These are phyloP conservation scores for Mytilinidion resinicola DNA, from an alignment of 495 filamentous ascomycete species.

Conservation along the genomic window DNA sequence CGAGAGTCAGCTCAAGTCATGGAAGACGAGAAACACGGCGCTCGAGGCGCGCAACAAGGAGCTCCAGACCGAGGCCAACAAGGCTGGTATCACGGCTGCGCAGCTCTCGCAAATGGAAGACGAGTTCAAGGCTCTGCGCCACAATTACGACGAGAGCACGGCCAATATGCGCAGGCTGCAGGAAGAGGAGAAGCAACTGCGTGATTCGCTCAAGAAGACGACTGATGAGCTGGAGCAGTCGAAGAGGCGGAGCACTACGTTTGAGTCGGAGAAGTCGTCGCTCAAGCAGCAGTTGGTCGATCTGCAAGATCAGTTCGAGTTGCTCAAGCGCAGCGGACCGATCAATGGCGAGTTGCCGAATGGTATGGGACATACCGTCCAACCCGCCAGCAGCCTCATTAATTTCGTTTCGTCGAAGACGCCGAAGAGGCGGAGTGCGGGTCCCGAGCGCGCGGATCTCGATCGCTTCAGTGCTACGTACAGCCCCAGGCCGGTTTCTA, in stretches of 20 bases:
- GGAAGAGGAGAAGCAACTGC: constrained; percentile 77
- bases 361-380: constrained; percentile 52
- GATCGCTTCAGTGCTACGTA: constrained; percentile 86
- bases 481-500: constrained; percentile 91
- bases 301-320: constrained; percentile 85
- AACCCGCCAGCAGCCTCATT: constrained; percentile 65
- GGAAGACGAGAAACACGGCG: constrained; percentile 85
- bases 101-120: constrained; percentile 81
- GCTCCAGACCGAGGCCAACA: constrained; percentile 91
- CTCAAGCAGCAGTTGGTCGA: constrained; percentile 83
- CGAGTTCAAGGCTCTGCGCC: constrained; percentile 88
- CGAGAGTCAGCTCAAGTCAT: constrained; percentile 89
- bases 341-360: constrained; percentile 69
- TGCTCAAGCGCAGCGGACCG: constrained; percentile 64
- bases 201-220: constrained; percentile 68
- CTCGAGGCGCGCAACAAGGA: constrained; percentile 87
- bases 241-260: constrained; percentile 59
- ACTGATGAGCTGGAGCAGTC: constrained; percentile 71
- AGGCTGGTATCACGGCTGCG: constrained; percentile 90
- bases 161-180: constrained; percentile 87
- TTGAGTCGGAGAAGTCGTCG: constrained; percentile 75
- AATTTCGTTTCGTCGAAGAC: constrained; percentile 97
- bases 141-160: constrained; percentile 76
- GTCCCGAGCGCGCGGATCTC: constrained; percentile 72
- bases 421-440: constrained; percentile 89